Percentiles rank a stretch among this genome's conserved stretches.
phyloP scores from a whole-genome alignment of 2,329 filamentous ascomycete genomes.

The Cercospora canescens region DNA sequence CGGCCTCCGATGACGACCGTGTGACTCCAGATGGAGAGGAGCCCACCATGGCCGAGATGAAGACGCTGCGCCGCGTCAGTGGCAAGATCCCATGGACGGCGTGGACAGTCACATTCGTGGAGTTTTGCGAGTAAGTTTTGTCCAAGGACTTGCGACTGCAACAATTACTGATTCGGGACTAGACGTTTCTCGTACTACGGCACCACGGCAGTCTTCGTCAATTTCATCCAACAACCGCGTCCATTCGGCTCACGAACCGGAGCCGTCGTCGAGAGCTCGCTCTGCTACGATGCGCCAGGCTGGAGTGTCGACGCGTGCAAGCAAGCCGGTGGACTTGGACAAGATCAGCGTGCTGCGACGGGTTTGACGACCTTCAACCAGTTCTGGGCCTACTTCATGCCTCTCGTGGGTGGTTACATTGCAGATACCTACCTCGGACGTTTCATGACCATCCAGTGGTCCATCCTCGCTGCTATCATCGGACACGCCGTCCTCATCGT shows the following conservation, averaged over 20 bases:
- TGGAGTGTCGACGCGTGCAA: constrained; percentile 31
- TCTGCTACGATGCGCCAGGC: constrained; percentile 38
- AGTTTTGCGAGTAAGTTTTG: constrained; percentile 43
- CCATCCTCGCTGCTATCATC: constrained; percentile 62
- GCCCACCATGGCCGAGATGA: constrained; percentile 47
- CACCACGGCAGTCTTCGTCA: constrained; percentile 50
- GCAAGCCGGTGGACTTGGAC: constrained; percentile 43
- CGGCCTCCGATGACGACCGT: constrained; percentile 13
- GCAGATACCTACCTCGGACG: constrained; percentile 71
- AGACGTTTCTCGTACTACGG: constrained; percentile 46
- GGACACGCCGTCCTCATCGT: constrained; percentile 68
- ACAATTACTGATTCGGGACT: not conserved
- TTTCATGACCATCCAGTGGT: constrained; percentile 68
- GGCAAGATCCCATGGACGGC: constrained; percentile 49
- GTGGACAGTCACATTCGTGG: constrained; percentile 49
- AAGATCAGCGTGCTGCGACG: constrained; percentile 46
- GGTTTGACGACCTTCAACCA: constrained; percentile 49
- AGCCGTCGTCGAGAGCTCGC: constrained; percentile 37
- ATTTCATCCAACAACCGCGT: constrained; percentile 45
- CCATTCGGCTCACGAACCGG: constrained; percentile 40
- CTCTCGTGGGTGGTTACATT: constrained; percentile 48
- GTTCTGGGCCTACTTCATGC: constrained; percentile 51
- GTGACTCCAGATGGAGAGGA: constrained; percentile 31
- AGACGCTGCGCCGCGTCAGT: constrained; percentile 46
- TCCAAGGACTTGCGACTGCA: no score